Conservation (phyloP, 2,329 filamentous ascomycete species). For the Fusarium dimerum region DNA sequence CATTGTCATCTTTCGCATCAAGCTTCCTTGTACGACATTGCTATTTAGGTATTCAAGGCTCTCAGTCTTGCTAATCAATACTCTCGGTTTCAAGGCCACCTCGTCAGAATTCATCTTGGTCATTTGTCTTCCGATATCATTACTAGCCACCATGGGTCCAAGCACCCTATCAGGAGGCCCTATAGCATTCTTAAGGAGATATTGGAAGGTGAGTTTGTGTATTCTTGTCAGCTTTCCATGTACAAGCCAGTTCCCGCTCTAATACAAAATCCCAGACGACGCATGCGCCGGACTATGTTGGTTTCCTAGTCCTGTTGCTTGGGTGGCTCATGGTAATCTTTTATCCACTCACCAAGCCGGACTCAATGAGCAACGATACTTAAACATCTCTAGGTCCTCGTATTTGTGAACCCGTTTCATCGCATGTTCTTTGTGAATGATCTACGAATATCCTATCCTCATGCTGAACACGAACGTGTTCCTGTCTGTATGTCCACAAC, state of each 20-base stretch:
- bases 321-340: constrained; percentile 62
- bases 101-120: neutral
- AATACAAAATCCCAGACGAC: constrained; percentile 56
- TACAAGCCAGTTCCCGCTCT: too few relatives aligned
- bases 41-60: too few relatives aligned
- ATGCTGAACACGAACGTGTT: constrained; percentile 82
- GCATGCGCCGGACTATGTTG: constrained; percentile 86
- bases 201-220: constrained; percentile 46
- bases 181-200: constrained; percentile 38
- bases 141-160: constrained; percentile 28
- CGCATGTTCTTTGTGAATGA: constrained; percentile 92
- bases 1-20: too few relatives aligned
- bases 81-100: too few relatives aligned
- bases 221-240: too few relatives aligned
- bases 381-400: constrained; percentile 26
- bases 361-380: constrained; percentile 2
- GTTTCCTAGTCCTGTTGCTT: constrained; percentile 68
- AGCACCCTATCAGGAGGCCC: constrained; percentile 19
- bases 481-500: constrained; percentile 61
- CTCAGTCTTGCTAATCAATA: too few relatives aligned
- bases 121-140: neutral
- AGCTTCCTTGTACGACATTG: too few relatives aligned
- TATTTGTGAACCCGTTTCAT: constrained; percentile 77
- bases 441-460: constrained; percentile 79
- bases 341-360: constrained; percentile 1